phyloP scores from a whole-genome alignment of 352 stramenopile genomes.

The Phytopythium kandeliae region DNA sequence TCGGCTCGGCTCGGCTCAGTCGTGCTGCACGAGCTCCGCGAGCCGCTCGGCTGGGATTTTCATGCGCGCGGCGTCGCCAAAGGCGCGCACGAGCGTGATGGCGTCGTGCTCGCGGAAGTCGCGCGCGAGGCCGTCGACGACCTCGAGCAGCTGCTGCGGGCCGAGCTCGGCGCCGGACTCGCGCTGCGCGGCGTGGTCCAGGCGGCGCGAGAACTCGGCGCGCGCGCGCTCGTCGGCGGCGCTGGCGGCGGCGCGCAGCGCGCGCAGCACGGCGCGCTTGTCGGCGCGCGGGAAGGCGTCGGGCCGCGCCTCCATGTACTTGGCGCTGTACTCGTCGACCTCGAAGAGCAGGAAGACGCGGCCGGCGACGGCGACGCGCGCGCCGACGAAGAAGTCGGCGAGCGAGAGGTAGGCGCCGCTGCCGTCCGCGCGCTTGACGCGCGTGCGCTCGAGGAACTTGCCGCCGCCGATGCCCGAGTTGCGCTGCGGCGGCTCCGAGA shows the following conservation, averaged over 20 bases:
- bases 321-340: slow-evolving; percentile 83
- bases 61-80: slow-evolving; percentile 56
- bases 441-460: slow-evolving; percentile 71
- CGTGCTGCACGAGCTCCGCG: slow-evolving; percentile 28
- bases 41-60: slow-evolving; percentile 48
- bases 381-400: slow-evolving; percentile 75
- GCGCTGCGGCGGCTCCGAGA: slow-evolving; percentile 70
- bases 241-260: slow-evolving; percentile 28
- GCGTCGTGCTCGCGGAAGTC: slow-evolving; percentile 59
- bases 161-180: slow-evolving; percentile 36
- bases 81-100: slow-evolving; percentile 61
- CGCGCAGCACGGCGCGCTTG: slow-evolving; percentile 55
- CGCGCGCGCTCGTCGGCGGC: slow-evolving; percentile 11
- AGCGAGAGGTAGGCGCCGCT: slow-evolving; percentile 34
- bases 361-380: slow-evolving; percentile 54
- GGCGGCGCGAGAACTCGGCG: slow-evolving; percentile 16
- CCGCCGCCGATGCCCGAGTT: slow-evolving; percentile 71
- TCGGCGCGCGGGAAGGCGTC: slow-evolving; percentile 60
- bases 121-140: slow-evolving; percentile 37
- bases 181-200: slow-evolving; percentile 21
- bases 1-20: too few species aligned
- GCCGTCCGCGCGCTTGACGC: slow-evolving; percentile 63
- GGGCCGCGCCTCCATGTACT: slow-evolving; percentile 72
- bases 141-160: slow-evolving; percentile 14
- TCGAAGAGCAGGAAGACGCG: slow-evolving; percentile 69